Base-by-base conservation (phyloP, 345 rosid species). In the Pistacia atlantica region DNA sequence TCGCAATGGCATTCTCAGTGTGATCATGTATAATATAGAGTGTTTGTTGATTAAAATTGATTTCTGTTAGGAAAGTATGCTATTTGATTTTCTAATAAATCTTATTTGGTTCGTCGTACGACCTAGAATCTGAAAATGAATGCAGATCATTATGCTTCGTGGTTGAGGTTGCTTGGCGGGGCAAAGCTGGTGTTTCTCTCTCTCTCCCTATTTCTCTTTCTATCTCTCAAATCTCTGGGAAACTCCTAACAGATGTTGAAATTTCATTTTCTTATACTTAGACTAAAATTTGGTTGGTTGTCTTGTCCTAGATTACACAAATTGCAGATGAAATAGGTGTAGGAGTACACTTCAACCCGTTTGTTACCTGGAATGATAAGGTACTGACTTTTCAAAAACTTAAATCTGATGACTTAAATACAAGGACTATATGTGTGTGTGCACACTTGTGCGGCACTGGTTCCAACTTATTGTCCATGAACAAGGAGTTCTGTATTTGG, bases 331-430 rank as follows among this genome's bases (percentile, higher is more conserved):
- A 84, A 59, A 81, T 93, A 56, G 95, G 97, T 77, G 97, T 89
- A 22, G 95, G 98, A 73, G 97, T 93, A 79, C 98, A 96, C 77
- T 93, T 96, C 82, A 92, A 93, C 75, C 98, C 98, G 1, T 93
- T 88, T 86, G 89, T 93, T 78, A 78, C 84, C 77, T 96, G 94
- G 92, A 89, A 93, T 68, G 81, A 85, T 75, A 91, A 85, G 97
- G 99, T 96, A 87, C 64, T 78, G 52, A 49, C 16, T 17, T 0
- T 57, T 57, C 52, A 22, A n/a, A 35, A 8, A 75, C 54, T 75
- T 64, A 64, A 11, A 51, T 65, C 61, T 67, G 64, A 55, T 46
- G 64, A 66, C 38, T 67, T 66, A 42, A 42, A 58, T 45, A 7
- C 45, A 20, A 20, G 55, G 7, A 10, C 4, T 73, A 14, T 48